A percentile compares a stretch with the other conserved stretches of the same genome.
Conservation (phyloP, 352 stramenopile genomes). For the Globisporangium splendens region DNA sequence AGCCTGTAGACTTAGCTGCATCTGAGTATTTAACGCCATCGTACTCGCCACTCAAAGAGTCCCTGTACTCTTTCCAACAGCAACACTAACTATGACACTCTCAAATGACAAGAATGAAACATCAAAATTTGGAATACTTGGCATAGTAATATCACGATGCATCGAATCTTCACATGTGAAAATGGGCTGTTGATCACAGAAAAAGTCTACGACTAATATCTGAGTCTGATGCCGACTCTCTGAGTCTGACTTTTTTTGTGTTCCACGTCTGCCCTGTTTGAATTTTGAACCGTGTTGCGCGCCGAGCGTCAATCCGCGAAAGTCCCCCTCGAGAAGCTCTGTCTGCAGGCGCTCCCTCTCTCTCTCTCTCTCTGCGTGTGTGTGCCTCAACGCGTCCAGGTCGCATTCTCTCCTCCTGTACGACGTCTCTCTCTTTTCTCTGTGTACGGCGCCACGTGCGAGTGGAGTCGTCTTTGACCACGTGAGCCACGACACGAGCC, state of each 20-base stretch:
- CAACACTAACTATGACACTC: too few relatives aligned
- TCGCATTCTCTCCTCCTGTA: neutral
- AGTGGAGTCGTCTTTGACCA: neutral
- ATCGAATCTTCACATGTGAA: too few relatives aligned
- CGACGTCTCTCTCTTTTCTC: neutral
- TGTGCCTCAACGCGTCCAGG: too few relatives aligned
- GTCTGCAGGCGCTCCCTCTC: neutral
- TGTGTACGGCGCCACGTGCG: neutral
- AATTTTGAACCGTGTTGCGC: conserved; percentile 14
- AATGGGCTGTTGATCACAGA: too few relatives aligned
- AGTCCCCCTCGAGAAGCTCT: conserved; percentile 9
- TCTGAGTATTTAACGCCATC: neutral
- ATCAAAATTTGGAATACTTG: too few relatives aligned
- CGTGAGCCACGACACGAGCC: conserved; percentile 9
- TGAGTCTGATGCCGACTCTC: neutral
- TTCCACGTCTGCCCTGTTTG: neutral
- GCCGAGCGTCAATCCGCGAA: neutral
- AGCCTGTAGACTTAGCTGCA: neutral
- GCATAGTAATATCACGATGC: too few relatives aligned
- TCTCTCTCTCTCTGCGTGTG: neutral
- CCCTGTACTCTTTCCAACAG: neutral
- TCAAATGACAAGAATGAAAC: too few relatives aligned
- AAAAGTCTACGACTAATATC: too few relatives aligned
- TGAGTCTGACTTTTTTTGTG: neutral
- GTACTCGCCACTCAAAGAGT: neutral